Base-by-base conservation (phyloP, 106 monocot genomes). In the Allium fistulosum region DNA sequence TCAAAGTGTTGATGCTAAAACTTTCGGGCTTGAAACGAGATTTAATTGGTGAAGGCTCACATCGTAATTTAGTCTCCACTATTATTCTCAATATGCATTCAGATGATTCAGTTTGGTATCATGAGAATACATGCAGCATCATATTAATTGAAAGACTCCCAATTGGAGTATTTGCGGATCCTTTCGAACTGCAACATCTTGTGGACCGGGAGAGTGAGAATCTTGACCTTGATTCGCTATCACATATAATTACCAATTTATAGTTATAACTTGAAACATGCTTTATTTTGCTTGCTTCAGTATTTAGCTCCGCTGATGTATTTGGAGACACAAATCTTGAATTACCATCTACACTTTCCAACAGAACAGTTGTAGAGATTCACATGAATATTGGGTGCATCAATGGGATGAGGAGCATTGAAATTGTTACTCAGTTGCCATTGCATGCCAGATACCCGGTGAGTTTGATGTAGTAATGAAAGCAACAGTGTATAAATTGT, bases 381-480 rank as follows among this genome's bases (percentile, higher is more conserved):
- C 91, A 96, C 66, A 71, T 83, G 66, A 53, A 80, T 68, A 61
- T 80, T 46, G 28, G 18, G 9, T 28, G 67, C 65, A 4, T 28
- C 5, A 73, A 7, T 12, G 46, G 53, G 49, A 46, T 10, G 45
- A 71, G 66, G 26, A 26, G 61, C 53, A 56, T 27, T 61, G 70
- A 82, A 17, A 65, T 76, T 80, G 69, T 74, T 46, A 46, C 78
- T 61, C 81, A 84, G 57, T 60, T 91, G 73, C 95, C 95, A 51
- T 67, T 96, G 58, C 95, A 96, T 86, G 86, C 80, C 78, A 83
- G 95, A 84, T 96, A 96, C 71, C 91, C 91, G 28, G 95, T 96
- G 66, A 86, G 88, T 77, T 66, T 13, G 50, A 50, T 10, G 50
- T 26, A 18, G 65, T 14, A 7, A 14, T 63, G 63, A 47, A 63